phyloP scores from a whole-genome alignment of 1,284 basidiomycete species.

The Pascua sp. region DNA sequence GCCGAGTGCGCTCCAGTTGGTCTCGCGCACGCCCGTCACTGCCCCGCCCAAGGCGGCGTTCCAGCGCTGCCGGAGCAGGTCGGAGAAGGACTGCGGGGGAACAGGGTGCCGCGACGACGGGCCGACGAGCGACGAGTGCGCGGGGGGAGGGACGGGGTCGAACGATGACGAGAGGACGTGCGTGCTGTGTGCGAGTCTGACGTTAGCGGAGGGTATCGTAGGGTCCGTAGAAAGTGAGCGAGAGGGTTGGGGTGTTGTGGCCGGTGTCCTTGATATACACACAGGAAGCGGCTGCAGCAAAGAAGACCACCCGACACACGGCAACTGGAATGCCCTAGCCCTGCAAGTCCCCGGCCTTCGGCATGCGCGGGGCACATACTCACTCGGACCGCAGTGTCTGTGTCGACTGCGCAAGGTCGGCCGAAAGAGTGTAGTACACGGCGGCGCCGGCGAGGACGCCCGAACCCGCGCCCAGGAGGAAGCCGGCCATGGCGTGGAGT shows the following conservation, averaged over 20 bases:
- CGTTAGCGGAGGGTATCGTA: neutral
- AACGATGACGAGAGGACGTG: constrained; percentile 30
- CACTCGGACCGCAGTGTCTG: constrained; percentile 33
- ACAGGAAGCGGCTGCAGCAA: too few species aligned
- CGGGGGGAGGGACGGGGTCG: constrained; percentile 25
- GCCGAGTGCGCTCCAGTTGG: constrained; percentile 32
- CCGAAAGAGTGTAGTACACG: constrained; percentile 46
- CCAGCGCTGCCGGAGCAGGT: constrained; percentile 35
- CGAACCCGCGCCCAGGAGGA: constrained; percentile 40
- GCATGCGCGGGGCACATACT: too few species aligned
- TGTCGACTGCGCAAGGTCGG: constrained; percentile 25
- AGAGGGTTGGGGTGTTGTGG: too few species aligned
- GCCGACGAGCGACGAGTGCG: constrained; percentile 32
- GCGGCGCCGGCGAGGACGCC: constrained; percentile 42
- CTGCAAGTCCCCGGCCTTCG: too few species aligned
- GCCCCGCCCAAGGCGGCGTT: constrained; percentile 31
- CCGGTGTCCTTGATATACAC: too few species aligned
- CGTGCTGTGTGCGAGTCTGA: constrained; percentile 1
- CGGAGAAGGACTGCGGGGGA: constrained; percentile 22
- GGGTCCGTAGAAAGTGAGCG: too few species aligned
- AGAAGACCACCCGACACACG: too few species aligned
- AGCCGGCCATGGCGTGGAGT: constrained; percentile 35
- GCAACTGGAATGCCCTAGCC: too few species aligned
- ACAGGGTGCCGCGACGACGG: constrained; percentile 10
- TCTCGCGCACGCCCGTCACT: constrained; percentile 22